Conservation (phyloP, 2,329 filamentous ascomycete species). For the Cryphonectria naterciae region DNA sequence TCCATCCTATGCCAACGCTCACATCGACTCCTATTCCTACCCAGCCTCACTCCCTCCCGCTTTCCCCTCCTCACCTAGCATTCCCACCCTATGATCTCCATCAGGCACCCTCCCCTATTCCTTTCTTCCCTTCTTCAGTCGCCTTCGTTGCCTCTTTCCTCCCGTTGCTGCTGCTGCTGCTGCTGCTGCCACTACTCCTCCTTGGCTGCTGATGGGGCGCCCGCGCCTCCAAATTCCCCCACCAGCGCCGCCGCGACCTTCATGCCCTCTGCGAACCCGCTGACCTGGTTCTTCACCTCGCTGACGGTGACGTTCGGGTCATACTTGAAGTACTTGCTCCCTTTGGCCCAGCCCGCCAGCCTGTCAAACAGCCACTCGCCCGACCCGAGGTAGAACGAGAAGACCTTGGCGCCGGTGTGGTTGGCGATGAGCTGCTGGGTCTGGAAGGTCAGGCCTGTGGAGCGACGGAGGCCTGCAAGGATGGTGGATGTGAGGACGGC, state of each 20-base stretch:
- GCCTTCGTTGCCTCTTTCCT: neutral
- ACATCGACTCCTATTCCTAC: neutral
- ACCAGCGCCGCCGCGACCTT: slow-evolving; percentile 25
- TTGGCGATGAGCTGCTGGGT: slow-evolving; percentile 24
- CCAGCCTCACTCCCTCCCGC: neutral
- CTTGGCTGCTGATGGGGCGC: neutral
- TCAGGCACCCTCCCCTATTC: neutral
- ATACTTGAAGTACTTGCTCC: slow-evolving; percentile 27
- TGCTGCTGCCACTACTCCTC: neutral
- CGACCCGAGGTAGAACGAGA: slow-evolving; percentile 23
- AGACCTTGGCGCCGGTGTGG: slow-evolving; percentile 18
- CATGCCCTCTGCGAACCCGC: slow-evolving; percentile 27
- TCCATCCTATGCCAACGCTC: neutral
- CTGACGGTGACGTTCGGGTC: slow-evolving; percentile 28
- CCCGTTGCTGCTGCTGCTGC: neutral
- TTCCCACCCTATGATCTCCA: neutral
- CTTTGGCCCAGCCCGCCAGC: slow-evolving; percentile 23
- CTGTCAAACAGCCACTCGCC: slow-evolving; percentile 28
- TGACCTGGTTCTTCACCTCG: slow-evolving; percentile 28
- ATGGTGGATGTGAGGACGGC: slow-evolving; percentile 28
- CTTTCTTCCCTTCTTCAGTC: slow-evolving; percentile 1
- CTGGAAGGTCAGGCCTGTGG: slow-evolving; percentile 29
- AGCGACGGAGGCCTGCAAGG: slow-evolving; percentile 27
- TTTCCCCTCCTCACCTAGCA: neutral
- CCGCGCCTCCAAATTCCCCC: slow-evolving; percentile 17